A percentile compares a stretch with the other conserved stretches of the same genome.
Conservation (phyloP, 164 flowering plant genomes). For the Nymphaea thermarum region DNA sequence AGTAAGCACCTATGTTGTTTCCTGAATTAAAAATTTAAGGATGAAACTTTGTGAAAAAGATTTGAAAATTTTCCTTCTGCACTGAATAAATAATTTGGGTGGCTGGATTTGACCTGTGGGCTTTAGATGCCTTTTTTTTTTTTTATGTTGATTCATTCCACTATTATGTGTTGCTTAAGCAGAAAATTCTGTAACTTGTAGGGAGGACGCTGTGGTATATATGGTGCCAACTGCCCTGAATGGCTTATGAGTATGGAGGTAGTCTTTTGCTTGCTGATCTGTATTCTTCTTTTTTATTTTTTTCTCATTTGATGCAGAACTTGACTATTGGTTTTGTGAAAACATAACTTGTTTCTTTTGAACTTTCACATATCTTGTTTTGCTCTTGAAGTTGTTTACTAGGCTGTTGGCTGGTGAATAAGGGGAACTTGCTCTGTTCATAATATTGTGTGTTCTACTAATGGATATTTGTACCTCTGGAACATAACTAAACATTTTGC, state of each 20-base stretch:
- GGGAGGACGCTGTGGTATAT: slow-evolving; percentile 91
- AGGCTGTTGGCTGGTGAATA: not conserved
- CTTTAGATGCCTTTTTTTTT: no score
- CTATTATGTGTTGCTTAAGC: no score
- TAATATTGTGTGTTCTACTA: not conserved
- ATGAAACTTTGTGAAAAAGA: no score
- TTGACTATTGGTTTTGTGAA: not conserved
- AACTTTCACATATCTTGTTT: not conserved
- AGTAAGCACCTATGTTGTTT: no score
- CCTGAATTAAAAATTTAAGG: no score
- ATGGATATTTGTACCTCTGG: not conserved
- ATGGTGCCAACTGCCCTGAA: slow-evolving; percentile 75
- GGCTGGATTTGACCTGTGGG: no score
- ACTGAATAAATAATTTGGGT: no score
- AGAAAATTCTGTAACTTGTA: slow-evolving; percentile 9
- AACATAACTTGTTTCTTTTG: not conserved
- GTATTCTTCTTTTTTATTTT: not conserved
- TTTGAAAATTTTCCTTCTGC: no score
- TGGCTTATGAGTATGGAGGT: slow-evolving; percentile 99
- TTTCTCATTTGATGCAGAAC: not conserved
- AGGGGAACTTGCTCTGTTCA: not conserved
- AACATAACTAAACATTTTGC: not conserved
- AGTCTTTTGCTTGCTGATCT: not conserved
- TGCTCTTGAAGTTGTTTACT: not conserved
- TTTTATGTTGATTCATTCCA: no score